Base-by-base conservation (phyloP, 2,329 filamentous ascomycete genomes). In the Anthostomella pinea region DNA sequence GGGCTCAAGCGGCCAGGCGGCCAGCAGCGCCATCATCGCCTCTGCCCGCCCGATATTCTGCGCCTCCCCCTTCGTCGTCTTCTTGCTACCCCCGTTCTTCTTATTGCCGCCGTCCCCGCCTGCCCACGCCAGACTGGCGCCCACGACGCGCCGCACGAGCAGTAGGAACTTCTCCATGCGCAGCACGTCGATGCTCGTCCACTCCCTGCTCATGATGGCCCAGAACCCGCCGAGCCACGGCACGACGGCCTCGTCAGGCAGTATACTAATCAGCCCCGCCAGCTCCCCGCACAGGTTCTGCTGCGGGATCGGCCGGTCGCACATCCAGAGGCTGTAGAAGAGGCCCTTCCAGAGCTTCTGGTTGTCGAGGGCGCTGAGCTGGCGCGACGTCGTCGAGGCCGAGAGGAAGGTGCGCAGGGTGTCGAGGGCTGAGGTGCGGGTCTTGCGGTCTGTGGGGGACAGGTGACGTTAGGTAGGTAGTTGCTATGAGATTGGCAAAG, bases 261-360 rank as follows among this genome's bases (percentile, higher is more conserved):
- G 68, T 15, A 73, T 66, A 45, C 76, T 72, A 28, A 85, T 62
- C 31, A 96, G 78, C 2, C 67, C 75, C 27, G 89, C 85, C 37
- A 97, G 83, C 45, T 90, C 83, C 49, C 73, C 68, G 51, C 86
- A 85, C 29, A 97, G 83, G 27, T 77, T 77, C 70, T 95, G 89
- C 69, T 96, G 91, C 3, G 86, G 83, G n/a, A 82, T 68, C 8
- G 89, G 83, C 30, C 89, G 86, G 71, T 96, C 90, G 63, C 84
- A 88, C 82, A 95, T 93, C 84, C 88, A 96, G 56, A 93, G 79
- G 57, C 83, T 84, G 73, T 89, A 96, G 71, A 93, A 96, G 14
- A 97, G 77, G 5, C 89, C 91, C 60, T 94, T 95, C 88, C 89
- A 95, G 48, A 97, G 77, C 69, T 95, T 95, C 43, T 91, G 72